Conservation (phyloP, 495 filamentous ascomycete genomes). For the Penicillium daleae region DNA sequence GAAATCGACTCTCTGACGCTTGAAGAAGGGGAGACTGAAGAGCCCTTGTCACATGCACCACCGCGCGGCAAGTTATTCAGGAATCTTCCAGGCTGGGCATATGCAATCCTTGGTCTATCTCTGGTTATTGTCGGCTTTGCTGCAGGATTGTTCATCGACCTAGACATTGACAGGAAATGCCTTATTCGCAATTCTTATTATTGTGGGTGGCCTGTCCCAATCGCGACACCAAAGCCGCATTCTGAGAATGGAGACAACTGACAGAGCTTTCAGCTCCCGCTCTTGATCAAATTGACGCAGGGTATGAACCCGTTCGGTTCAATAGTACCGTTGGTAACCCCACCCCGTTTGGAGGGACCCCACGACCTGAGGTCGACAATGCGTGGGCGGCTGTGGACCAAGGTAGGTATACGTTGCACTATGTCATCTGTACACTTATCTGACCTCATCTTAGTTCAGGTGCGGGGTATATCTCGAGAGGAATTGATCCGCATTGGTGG, state of each 20-base stretch:
- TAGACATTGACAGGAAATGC: background rate
- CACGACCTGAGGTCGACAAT: slow-evolving; percentile 2
- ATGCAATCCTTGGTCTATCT: background rate
- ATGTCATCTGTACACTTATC: background rate
- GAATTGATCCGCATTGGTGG: slow-evolving; percentile 3
- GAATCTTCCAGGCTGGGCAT: background rate
- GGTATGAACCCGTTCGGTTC: background rate
- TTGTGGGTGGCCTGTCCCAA: slow-evolving; percentile 1
- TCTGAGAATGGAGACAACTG: background rate
- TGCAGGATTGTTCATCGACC: slow-evolving; percentile 2
- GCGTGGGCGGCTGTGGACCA: slow-evolving; percentile 5
- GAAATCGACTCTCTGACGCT: slow-evolving; percentile 1
- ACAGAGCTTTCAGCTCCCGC: background rate
- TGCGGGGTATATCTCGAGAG: background rate
- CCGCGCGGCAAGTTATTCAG: background rate
- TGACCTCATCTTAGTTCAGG: slow-evolving; percentile 1
- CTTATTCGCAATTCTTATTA: slow-evolving; percentile 2
- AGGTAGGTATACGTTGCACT: background rate
- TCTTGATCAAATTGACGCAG: background rate
- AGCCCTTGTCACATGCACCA: background rate
- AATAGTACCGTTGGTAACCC: slow-evolving; percentile 7
- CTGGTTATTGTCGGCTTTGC: background rate
- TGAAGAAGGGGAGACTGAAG: slow-evolving; percentile 1
- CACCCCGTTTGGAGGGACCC: slow-evolving; percentile 1
- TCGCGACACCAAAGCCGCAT: background rate